Base-by-base conservation (phyloP, 805 yeast species). In the Tanozyma kutaoensis region DNA sequence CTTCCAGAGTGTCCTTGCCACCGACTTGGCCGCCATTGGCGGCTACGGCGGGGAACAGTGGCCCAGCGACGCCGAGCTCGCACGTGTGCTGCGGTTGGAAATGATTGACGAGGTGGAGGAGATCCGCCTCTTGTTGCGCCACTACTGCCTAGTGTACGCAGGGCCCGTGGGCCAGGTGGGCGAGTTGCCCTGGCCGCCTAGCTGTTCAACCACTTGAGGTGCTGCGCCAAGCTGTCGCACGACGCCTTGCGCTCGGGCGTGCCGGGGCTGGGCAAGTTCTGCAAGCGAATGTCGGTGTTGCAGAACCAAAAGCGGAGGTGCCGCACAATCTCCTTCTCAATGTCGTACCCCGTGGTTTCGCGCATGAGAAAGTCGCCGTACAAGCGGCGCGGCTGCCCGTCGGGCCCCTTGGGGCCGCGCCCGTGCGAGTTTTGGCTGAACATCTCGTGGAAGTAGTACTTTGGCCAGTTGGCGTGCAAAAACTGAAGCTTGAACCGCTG, bases 51-150 rank as follows among this genome's bases (percentile, higher is more conserved):
- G 23, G 3, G 23, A 33, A 13, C 27, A 46, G 16, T 73, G 81
- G 79, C 46, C 72, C 3, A 34, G 35, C 8, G 26, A 21, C 0
- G 43, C 40, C 1, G 78, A 69, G 18, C 39, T 48, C 14, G 40
- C 36, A 7, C 42, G 78, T 17, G 62, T 78, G 1, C 56, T 60
- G 29, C 36, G 50, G 14, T 55, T 79, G 21, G 91, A 80, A 45
- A 51, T 77, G 36, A 56, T 80, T 13, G 93, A 79, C 46, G 93
- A 79, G 45, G 46, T 76, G 4, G 93, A 79, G 46, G 93, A 79
- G 39, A 61, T 79, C 43, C 48, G 57, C 28, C 50, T 79, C 22
- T 54, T 79, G 24, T 63, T 76, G 33, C 51, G 54, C 20, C 93
- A 79, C 46, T 79, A 79, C 39, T 59, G 74, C 24, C 46, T 70